These are phyloP conservation scores for Chrysophaeum taylorii DNA, from an alignment of 352 stramenopile species.

Conservation along the genomic window DNA sequence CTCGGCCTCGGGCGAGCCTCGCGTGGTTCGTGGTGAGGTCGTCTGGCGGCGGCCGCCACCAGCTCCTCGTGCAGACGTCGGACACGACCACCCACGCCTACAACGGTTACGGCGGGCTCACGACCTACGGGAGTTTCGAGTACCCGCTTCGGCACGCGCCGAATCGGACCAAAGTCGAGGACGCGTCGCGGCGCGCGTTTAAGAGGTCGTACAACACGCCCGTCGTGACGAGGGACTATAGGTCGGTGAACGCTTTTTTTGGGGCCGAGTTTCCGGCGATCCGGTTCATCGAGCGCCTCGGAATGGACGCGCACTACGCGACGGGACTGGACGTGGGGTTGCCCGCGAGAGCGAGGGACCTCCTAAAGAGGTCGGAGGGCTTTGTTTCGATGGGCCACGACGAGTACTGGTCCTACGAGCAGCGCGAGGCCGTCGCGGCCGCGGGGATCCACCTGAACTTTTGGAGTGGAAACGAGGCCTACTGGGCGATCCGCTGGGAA, in stretches of 20 bases:
- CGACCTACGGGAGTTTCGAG: background rate
- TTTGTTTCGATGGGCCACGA: conserved; percentile 7
- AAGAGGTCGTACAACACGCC: conserved; percentile 3
- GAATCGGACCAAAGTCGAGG: background rate
- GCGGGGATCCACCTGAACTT: background rate
- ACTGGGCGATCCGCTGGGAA: conserved; percentile 8
- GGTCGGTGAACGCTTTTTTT: conserved; percentile 5
- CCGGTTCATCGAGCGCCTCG: background rate
- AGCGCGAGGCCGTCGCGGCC: background rate
- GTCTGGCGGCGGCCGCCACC: background rate
- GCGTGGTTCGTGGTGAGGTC: conserved; percentile 8
- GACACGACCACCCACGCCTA: conserved; percentile 12
- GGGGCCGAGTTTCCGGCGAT: conserved; percentile 11
- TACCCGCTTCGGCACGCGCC: background rate
- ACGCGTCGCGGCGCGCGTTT: background rate
- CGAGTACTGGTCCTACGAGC: conserved; percentile 15
- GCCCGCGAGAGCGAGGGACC: background rate
- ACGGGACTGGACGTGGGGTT: background rate
- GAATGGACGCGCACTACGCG: background rate
- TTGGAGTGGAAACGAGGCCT: conserved; percentile 16
- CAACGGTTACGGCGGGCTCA: conserved; percentile 11
- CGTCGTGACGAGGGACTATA: background rate
- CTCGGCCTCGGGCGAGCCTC: background rate
- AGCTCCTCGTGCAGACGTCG: background rate
- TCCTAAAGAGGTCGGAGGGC: background rate